Conservation (phyloP, 1,284 basidiomycete genomes). For the Tetrapyrgos nigripes region DNA sequence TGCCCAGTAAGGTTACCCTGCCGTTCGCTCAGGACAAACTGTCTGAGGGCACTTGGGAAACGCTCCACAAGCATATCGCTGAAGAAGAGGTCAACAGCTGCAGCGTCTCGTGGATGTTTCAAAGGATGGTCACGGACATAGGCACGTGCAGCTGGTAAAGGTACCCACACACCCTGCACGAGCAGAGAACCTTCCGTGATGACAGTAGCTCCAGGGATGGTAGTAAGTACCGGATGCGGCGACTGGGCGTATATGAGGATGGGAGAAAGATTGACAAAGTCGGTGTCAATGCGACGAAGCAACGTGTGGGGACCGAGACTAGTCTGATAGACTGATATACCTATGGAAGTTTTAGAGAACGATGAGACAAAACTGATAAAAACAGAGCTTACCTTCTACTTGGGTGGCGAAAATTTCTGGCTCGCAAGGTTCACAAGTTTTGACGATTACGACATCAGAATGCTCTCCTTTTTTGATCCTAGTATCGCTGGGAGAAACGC, state of each 20-base stretch:
- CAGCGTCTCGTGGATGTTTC: neutral
- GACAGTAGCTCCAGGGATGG: slow-evolving; percentile 48
- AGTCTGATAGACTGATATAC: slow-evolving; percentile 75
- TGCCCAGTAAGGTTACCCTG: slow-evolving; percentile 3
- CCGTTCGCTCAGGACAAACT: slow-evolving; percentile 9
- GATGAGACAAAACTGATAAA: slow-evolving; percentile 26
- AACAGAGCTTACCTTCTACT: slow-evolving; percentile 75
- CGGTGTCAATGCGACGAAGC: slow-evolving; percentile 73
- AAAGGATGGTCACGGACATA: slow-evolving; percentile 50
- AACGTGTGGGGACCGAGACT: slow-evolving; percentile 57
- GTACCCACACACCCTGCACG: slow-evolving; percentile 70
- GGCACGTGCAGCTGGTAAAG: slow-evolving; percentile 60
- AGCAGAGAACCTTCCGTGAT: slow-evolving; percentile 54
- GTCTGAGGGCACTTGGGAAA: slow-evolving; percentile 12
- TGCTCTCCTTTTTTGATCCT: slow-evolving; percentile 15
- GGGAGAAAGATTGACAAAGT: slow-evolving; percentile 73
- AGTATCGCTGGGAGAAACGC: slow-evolving; percentile 45
- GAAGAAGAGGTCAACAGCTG: slow-evolving; percentile 9
- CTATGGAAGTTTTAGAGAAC: slow-evolving; percentile 38
- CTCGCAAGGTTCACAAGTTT: slow-evolving; percentile 63
- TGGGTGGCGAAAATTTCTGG: slow-evolving; percentile 68
- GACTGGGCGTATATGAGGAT: slow-evolving; percentile 54
- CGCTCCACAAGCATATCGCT: slow-evolving; percentile 12
- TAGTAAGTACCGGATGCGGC: slow-evolving; percentile 40
- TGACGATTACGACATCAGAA: slow-evolving; percentile 36